Base-by-base conservation (phyloP, 768 basidiomycete genomes). In the Mycena sanguinolenta region DNA sequence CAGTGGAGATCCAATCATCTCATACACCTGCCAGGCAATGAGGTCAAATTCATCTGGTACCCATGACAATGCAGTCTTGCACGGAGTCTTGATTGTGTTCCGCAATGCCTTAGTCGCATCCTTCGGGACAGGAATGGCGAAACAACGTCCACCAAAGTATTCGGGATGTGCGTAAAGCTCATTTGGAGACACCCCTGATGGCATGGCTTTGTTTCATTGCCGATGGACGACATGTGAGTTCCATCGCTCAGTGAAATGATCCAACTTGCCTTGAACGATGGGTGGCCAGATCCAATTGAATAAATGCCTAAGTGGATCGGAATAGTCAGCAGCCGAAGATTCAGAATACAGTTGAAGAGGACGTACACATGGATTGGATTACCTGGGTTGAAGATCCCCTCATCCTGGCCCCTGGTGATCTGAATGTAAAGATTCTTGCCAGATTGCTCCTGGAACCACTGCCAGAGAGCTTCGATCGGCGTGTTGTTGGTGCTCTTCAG, bases 281-380 rank as follows among this genome's bases (percentile, higher is more conserved):
- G 39, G 39, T 9, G 42, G 44, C 58, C 58, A 60, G 19, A 60
- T 46, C 60, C 60, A 62, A 32, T 62, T 49, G 28, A 62, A 62
- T 3, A 62, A 23, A 62, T 34, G 60, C 10, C 60, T 62, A 17
- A 42, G 19, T 17, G 12, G 19, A 42, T 42, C 39, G 19, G 39
- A 42, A 42, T 32, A 9, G 39, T 9, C n/a, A n/a, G n/a, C n/a
- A n/a, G n/a, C n/a, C n/a, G n/a, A n/a, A n/a, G n/a, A n/a, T n/a
- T n/a, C n/a, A n/a, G n/a, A n/a, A n/a, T 55, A 75, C 76, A 79
- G 32, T 75, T 46, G 52, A 78, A 79, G 3, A 70, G 23, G 44
- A 62, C 69, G 42, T 69, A 75, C 74, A 61, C 44, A 67, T 77
- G 76, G 42, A 75, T 55, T 28, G 9, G 19, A 49, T 74, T 70